Evolutionary conservation across 1,284 basidiomycete species (phyloP).

Genomic region (Pulchroboletus neoregius): DNA sequence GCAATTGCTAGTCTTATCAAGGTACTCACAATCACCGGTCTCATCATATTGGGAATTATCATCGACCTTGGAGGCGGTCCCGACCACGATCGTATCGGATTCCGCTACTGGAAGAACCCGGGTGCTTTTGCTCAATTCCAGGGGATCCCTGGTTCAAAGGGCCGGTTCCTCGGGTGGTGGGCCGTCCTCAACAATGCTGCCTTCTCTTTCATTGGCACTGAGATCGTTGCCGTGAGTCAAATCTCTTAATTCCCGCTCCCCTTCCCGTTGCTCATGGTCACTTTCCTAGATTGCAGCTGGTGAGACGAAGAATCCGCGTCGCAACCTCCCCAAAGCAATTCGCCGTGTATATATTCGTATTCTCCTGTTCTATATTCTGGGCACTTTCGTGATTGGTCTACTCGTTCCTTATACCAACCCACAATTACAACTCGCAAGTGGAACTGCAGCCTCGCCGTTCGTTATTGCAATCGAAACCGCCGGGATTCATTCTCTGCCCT

Average conservation of each 20-base stretch:
- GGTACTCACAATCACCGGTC: constrained; percentile 54
- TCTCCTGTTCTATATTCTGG: constrained; percentile 57
- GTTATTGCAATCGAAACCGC: constrained; percentile 64
- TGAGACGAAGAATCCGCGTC: constrained; percentile 51
- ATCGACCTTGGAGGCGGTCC: constrained; percentile 61
- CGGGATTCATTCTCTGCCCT: constrained; percentile 61
- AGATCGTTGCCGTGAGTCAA: constrained; percentile 68
- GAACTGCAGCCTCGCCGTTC: constrained; percentile 64
- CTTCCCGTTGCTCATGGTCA: constrained; percentile 2
- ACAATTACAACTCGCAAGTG: constrained; percentile 39
- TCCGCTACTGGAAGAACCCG: constrained; percentile 52
- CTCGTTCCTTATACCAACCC: constrained; percentile 57
- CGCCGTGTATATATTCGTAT: constrained; percentile 69
- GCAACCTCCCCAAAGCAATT: constrained; percentile 58
- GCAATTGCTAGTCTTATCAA: constrained; percentile 50
- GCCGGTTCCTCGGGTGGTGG: constrained; percentile 54
- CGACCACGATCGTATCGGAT: constrained; percentile 46
- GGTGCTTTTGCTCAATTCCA: constrained; percentile 51
- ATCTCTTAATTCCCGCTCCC: not conserved
- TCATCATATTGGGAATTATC: constrained; percentile 41
- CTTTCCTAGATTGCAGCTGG: constrained; percentile 57
- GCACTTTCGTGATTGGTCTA: constrained; percentile 54
- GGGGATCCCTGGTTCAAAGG: constrained; percentile 43
- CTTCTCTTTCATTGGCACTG: constrained; percentile 73
- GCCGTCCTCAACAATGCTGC: constrained; percentile 57